Evolutionary conservation across 1,139 yeast genomes (phyloP).

Genomic region (Magnusiomyces paraingens): DNA sequence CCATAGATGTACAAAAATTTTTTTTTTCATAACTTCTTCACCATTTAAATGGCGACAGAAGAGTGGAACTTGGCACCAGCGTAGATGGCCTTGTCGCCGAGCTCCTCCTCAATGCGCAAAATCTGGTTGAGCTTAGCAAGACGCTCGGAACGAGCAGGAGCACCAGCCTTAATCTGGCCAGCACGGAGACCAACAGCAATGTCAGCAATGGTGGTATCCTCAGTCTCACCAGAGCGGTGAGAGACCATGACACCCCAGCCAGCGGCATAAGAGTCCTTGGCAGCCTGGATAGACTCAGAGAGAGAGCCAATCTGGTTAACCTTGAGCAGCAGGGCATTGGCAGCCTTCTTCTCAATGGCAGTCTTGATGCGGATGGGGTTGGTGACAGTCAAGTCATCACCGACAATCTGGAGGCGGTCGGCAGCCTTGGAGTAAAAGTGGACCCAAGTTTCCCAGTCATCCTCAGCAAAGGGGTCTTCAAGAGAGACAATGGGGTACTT

Average conservation of each 20-base stretch:
- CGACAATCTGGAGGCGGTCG: conserved; percentile 74
- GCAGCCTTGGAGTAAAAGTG: conserved; percentile 69
- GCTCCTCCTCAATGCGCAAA: conserved; percentile 94
- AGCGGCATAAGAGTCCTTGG: conserved; percentile 81
- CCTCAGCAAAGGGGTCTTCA: conserved; percentile 98
- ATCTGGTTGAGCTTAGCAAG: conserved; percentile 90
- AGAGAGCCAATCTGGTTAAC: conserved; percentile 87
- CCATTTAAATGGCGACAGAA: conserved; percentile 22
- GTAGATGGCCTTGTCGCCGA: conserved; percentile 90
- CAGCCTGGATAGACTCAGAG: conserved; percentile 88
- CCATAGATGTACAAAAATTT: neutral
- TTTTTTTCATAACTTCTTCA: neutral
- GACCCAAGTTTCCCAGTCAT: conserved; percentile 97
- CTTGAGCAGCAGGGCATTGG: conserved; percentile 88
- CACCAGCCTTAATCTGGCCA: conserved; percentile 99
- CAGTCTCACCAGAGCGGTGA: conserved; percentile 98
- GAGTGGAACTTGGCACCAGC: conserved; percentile 85
- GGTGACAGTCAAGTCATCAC: conserved; percentile 96
- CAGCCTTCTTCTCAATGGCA: conserved; percentile 92
- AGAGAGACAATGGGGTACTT: conserved; percentile 95
- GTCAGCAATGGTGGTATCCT: conserved; percentile 96
- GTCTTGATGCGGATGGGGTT: conserved; percentile 89
- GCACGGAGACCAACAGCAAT: conserved; percentile 93
- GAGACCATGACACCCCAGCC: conserved; percentile 98
- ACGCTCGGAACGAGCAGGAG: conserved; percentile 99